A percentile compares a stretch with the other conserved stretches of the same genome.
Conservation (phyloP, 1,284 basidiomycete genomes). For the Puccinia horiana region DNA sequence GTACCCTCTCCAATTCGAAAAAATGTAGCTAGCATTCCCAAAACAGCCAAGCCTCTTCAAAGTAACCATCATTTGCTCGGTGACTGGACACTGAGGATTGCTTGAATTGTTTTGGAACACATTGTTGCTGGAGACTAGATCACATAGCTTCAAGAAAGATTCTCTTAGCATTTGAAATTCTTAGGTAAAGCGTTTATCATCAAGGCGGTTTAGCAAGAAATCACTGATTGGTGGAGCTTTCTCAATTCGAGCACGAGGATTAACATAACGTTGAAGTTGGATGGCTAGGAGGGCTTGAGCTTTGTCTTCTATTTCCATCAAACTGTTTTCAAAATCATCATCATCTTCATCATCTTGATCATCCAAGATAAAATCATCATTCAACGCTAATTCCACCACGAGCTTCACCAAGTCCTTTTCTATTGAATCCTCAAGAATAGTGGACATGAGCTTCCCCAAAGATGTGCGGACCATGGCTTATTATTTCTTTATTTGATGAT, state of each 20-base stretch:
- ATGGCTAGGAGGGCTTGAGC: background rate
- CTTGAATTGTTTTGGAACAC: background rate
- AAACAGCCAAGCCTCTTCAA: conserved; percentile 10
- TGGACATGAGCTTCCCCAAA: background rate
- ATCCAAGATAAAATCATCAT: background rate
- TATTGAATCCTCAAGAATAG: background rate
- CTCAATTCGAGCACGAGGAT: background rate
- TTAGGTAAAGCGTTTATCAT: background rate
- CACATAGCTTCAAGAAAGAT: background rate
- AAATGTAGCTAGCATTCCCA: background rate
- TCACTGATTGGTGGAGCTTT: too few relatives aligned
- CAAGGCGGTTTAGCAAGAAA: background rate
- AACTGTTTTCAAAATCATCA: background rate
- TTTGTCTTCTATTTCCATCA: background rate
- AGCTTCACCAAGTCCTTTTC: background rate
- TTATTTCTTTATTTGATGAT: background rate
- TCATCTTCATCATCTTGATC: background rate
- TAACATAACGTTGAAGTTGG: background rate
- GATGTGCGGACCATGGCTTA: background rate
- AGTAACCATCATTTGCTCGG: background rate
- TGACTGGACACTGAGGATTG: background rate
- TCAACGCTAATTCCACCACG: background rate
- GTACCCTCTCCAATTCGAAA: conserved; percentile 5
- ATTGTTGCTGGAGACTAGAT: background rate
- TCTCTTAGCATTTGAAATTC: background rate